phyloP scores from a whole-genome alignment of 495 filamentous ascomycete genomes.

The Saxispiralis lemnorum region DNA sequence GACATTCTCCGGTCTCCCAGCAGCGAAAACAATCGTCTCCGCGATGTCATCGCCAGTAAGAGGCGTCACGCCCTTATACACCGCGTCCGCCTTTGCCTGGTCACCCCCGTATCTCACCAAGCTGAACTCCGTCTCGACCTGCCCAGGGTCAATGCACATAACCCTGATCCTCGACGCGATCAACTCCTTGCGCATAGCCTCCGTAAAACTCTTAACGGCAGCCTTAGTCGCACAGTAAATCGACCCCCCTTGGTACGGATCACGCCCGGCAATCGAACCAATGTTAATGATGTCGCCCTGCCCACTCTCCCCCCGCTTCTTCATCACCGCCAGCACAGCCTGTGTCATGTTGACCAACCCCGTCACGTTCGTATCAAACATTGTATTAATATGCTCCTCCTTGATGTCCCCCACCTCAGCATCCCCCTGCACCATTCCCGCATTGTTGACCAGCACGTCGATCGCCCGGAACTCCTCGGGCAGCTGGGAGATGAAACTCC shows the following conservation, averaged over 20 bases:
- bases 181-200: constrained; percentile 73
- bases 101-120: constrained; percentile 86
- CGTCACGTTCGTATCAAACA: constrained; percentile 86
- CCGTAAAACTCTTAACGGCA: constrained; percentile 77
- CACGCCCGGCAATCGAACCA: constrained; percentile 83
- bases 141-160: constrained; percentile 87
- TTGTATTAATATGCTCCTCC: constrained; percentile 65
- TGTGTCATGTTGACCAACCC: constrained; percentile 97
- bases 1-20: constrained; percentile 79
- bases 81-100: constrained; percentile 82
- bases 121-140: constrained; percentile 96
- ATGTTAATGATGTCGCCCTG: constrained; percentile 92
- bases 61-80: constrained; percentile 80
- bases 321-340: constrained; percentile 69
- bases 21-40: constrained; percentile 82
- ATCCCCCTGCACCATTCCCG: constrained; percentile 75
- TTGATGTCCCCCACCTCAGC: constrained; percentile 72
- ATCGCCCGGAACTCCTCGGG: constrained; percentile 75
- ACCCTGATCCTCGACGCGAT: constrained; percentile 72
- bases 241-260: constrained; percentile 72
- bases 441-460: constrained; percentile 90
- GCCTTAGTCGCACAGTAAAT: constrained; percentile 98
- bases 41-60: constrained; percentile 89
- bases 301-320: constrained; percentile 59
- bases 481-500: constrained; percentile 51